Conservation (phyloP, 257 asterid species). For the Solanum rostratum region DNA sequence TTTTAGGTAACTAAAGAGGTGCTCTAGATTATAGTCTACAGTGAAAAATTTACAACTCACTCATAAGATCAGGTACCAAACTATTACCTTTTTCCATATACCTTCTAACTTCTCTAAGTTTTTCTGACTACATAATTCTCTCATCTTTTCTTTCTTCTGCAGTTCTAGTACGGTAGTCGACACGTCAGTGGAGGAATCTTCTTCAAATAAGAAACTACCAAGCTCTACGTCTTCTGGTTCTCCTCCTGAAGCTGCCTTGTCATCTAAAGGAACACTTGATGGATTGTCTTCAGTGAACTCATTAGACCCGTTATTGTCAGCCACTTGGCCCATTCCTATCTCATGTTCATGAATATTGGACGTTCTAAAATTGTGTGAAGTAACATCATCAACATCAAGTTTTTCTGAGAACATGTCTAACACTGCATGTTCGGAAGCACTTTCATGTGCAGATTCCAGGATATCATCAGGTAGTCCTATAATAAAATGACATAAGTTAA, state of each 20-base stretch:
- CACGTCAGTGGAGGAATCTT: slow-evolving; percentile 29
- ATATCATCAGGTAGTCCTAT: slow-evolving; percentile 70
- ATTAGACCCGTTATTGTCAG: slow-evolving; percentile 14
- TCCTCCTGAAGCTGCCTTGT: slow-evolving; percentile 28
- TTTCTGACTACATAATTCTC: slow-evolving; percentile 56
- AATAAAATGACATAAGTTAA: slow-evolving; percentile 11
- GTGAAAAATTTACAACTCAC: background rate
- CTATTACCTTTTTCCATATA: slow-evolving; percentile 84
- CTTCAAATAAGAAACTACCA: slow-evolving; percentile 68
- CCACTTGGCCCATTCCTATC: slow-evolving; percentile 29
- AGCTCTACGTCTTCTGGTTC: slow-evolving; percentile 68
- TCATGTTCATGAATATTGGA: slow-evolving; percentile 11
- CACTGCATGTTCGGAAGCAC: slow-evolving; percentile 29
- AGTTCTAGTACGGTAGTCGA: slow-evolving; percentile 48
- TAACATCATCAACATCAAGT: slow-evolving; percentile 19
- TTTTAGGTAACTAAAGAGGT: background rate
- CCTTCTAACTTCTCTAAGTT: slow-evolving; percentile 81
- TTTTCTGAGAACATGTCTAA: slow-evolving; percentile 27
- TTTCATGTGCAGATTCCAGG: slow-evolving; percentile 56
- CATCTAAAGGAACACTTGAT: slow-evolving; percentile 13
- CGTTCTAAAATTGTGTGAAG: slow-evolving; percentile 14
- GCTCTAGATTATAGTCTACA: background rate
- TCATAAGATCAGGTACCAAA: background rate
- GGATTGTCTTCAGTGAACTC: slow-evolving; percentile 14
- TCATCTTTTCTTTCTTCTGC: slow-evolving; percentile 60